Percentiles rank a stretch among this genome's conserved stretches.
Conservation (phyloP, 148 eudicot genomes). For the Agrostemma githago region DNA sequence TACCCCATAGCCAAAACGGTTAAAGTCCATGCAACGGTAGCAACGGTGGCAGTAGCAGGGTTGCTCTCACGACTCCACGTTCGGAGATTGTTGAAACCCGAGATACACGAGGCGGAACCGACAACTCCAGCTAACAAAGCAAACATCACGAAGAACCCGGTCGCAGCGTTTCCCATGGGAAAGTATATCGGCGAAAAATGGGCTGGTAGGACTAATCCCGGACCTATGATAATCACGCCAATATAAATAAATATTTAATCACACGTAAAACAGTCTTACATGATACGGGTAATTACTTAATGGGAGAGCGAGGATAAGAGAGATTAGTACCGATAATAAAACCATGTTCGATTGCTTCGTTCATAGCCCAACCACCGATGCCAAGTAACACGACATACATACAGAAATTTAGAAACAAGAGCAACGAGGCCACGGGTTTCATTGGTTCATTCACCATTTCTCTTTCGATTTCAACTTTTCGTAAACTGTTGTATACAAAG, state of each 20-base stretch:
- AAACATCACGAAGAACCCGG: conserved; percentile 77
- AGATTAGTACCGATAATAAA: conserved; percentile 65
- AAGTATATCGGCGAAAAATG: conserved; percentile 88
- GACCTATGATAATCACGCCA: too few species aligned
- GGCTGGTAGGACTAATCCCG: conserved; percentile 67
- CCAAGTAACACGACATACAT: conserved; percentile 71
- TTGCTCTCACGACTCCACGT: conserved; percentile 46
- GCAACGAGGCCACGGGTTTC: conserved; percentile 46
- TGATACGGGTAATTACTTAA: too few species aligned
- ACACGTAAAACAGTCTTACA: too few species aligned
- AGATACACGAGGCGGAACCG: conserved; percentile 58
- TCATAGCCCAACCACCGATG: conserved; percentile 76
- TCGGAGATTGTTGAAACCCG: conserved; percentile 56
- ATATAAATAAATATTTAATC: too few species aligned
- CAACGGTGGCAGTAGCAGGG: conserved; percentile 51
- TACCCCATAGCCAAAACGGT: conserved; percentile 95
- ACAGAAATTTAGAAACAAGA: conserved; percentile 75
- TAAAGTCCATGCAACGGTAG: conserved; percentile 74
- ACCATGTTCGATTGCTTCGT: conserved; percentile 66
- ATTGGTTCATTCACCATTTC: conserved; percentile 52
- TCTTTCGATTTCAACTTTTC: background rate
- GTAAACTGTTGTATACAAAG: conserved; percentile 11
- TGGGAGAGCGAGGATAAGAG: too few species aligned
- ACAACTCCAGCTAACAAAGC: conserved; percentile 81
- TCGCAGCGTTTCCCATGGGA: conserved; percentile 93